Percentiles rank a stretch among this genome's conserved stretches.
Conservation (phyloP, 2,329 filamentous ascomycete genomes). For the Xylariaceae sp. region DNA sequence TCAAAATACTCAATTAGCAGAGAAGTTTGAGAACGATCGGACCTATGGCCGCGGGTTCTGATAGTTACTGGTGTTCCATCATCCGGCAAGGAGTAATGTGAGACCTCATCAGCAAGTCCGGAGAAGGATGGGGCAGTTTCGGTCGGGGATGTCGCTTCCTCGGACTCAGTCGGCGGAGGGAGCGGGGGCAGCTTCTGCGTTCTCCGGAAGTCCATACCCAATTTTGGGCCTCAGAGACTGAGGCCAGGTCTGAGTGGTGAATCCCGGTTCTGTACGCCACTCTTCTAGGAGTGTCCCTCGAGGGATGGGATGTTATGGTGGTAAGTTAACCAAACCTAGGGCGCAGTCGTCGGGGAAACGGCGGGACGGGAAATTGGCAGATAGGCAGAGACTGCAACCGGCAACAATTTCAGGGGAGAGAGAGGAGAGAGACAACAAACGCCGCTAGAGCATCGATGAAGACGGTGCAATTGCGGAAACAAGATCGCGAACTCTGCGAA, state of each 20-base stretch:
- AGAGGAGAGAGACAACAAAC: not conserved
- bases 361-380: constrained; percentile 2
- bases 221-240: constrained; percentile 35
- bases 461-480: constrained; percentile 2
- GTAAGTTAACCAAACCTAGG: constrained; percentile 2
- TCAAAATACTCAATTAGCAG: constrained; percentile 95
- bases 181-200: constrained; percentile 51
- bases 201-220: constrained; percentile 53
- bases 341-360: constrained; percentile 1
- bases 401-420: constrained; percentile 1
- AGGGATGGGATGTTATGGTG: constrained; percentile 1
- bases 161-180: constrained; percentile 73
- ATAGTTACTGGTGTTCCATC: constrained; percentile 92
- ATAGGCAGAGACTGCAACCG: constrained; percentile 6
- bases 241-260: constrained; percentile 19
- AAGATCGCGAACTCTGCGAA: constrained; percentile 1
- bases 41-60: constrained; percentile 61
- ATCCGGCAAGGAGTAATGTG: constrained; percentile 74
- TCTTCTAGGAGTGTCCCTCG: constrained; percentile 6
- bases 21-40: constrained; percentile 73
- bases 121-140: constrained; percentile 62
- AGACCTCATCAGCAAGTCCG: constrained; percentile 61
- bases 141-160: constrained; percentile 56
- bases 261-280: constrained; percentile 19
- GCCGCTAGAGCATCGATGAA: constrained; percentile 7